A percentile compares a stretch with the other conserved stretches of the same genome.
These are phyloP conservation scores for Jacaranda mimosifolia DNA, from an alignment of 257 asterid genomes.

Conservation along the genomic window DNA sequence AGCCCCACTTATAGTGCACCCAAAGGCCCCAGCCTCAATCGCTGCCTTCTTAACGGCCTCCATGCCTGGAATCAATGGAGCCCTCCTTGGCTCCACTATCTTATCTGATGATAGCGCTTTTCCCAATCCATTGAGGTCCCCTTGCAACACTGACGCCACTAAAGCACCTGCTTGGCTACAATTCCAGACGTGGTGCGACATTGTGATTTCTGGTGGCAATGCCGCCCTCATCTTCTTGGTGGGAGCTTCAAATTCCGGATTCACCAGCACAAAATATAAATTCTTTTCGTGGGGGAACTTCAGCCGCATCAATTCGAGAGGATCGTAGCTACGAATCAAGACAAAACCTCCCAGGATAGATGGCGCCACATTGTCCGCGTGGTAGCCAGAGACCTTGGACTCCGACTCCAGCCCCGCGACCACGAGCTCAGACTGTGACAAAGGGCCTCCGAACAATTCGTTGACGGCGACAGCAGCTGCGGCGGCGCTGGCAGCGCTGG, in stretches of 20 bases:
- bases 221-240: slow-evolving; percentile 95
- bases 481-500: slow-evolving; percentile 70
- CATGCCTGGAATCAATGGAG: slow-evolving; percentile 91
- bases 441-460: slow-evolving; percentile 66
- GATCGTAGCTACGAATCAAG: slow-evolving; percentile 79
- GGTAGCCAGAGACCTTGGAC: slow-evolving; percentile 89
- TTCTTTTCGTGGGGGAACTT: slow-evolving; percentile 62
- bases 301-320: slow-evolving; percentile 70
- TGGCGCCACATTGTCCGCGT: slow-evolving; percentile 89
- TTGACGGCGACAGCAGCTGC: slow-evolving; percentile 92
- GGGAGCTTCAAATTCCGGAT: slow-evolving; percentile 89
- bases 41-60: slow-evolving; percentile 92
- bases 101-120: slow-evolving; percentile 83
- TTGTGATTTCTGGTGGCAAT: slow-evolving; percentile 66
- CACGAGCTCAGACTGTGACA: slow-evolving; percentile 61
- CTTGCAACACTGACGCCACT: slow-evolving; percentile 83
- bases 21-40: slow-evolving; percentile 74
- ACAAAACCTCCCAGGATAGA: slow-evolving; percentile 84
- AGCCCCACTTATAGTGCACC: slow-evolving; percentile 93
- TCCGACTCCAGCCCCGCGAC: slow-evolving; percentile 87
- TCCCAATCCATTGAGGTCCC: slow-evolving; percentile 69
- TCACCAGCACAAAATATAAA: slow-evolving; percentile 71
- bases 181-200: slow-evolving; percentile 87
- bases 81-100: slow-evolving; percentile 89
- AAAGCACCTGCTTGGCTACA: slow-evolving; percentile 87